Evolutionary conservation across 306 rosid genomes (phyloP).

Genomic region (Rubus idaeus): DNA sequence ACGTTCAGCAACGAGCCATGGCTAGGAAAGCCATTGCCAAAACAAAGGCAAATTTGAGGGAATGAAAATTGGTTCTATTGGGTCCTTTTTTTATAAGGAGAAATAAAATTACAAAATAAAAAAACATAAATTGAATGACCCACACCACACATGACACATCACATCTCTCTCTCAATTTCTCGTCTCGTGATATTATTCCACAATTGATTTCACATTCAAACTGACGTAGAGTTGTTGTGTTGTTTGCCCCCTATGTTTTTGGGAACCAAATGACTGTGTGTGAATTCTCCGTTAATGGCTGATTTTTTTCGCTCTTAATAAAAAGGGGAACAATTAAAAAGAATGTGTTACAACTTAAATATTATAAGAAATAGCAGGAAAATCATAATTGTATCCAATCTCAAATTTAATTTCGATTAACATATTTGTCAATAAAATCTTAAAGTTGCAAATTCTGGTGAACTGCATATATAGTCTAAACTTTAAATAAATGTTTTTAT

Average conservation of each 20-base stretch:
- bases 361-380: not conserved
- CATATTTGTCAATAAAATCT: not conserved
- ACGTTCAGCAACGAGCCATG: not conserved
- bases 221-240: not conserved
- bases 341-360: too few species aligned
- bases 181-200: slow-evolving; percentile 23
- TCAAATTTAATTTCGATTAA: not conserved
- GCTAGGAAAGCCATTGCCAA: slow-evolving; percentile 22
- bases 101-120: not conserved
- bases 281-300: not conserved
- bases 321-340: too few species aligned
- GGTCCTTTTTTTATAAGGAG: slow-evolving; percentile 34
- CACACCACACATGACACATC: slow-evolving; percentile 8
- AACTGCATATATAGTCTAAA: too few species aligned
- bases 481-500: too few species aligned
- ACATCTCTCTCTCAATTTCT: slow-evolving; percentile 19
- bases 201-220: slow-evolving; percentile 9
- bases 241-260: slow-evolving; percentile 10
- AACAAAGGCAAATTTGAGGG: slow-evolving; percentile 20
- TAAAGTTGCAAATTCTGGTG: not conserved
- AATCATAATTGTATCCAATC: not conserved
- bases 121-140: not conserved
- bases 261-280: slow-evolving; percentile 14
- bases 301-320: not conserved
- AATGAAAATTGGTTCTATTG: slow-evolving; percentile 34